Percentiles rank a stretch among this genome's conserved stretches.
These are phyloP conservation scores for Yamadazyma laniorum DNA, from an alignment of 805 yeast genomes.

Conservation along the genomic window DNA sequence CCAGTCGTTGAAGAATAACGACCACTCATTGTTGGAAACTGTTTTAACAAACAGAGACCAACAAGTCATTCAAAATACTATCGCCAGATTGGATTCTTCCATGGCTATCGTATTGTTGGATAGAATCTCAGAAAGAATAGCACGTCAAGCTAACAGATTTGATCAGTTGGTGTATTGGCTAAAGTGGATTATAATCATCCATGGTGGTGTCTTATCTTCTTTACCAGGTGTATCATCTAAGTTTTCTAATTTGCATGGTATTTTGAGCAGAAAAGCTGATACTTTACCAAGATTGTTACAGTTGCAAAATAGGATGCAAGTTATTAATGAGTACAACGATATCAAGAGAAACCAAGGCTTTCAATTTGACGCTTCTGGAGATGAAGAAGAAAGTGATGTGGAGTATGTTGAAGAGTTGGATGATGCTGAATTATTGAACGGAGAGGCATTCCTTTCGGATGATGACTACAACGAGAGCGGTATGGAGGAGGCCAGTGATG, in stretches of 20 bases:
- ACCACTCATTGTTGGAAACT: conserved; percentile 79
- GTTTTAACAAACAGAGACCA: conserved; percentile 63
- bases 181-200: conserved; percentile 54
- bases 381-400: conserved; percentile 48
- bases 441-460: conserved; percentile 24
- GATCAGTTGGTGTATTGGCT: conserved; percentile 54
- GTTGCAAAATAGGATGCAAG: conserved; percentile 48
- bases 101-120: conserved; percentile 51
- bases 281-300: conserved; percentile 51
- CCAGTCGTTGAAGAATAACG: conserved; percentile 87
- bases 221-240: conserved; percentile 44
- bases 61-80: conserved; percentile 47
- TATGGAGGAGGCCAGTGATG: conserved; percentile 12
- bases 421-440: conserved; percentile 36
- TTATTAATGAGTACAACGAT: conserved; percentile 38
- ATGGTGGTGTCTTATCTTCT: conserved; percentile 49
- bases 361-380: conserved; percentile 18
- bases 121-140: conserved; percentile 50
- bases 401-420: conserved; percentile 72
- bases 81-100: conserved; percentile 46
- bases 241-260: conserved; percentile 45
- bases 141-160: conserved; percentile 50
- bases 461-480: conserved; percentile 15
- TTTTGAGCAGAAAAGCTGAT: conserved; percentile 47
- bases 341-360: background rate